Conservation (phyloP, 2,329 filamentous ascomycete species). For the Colletotrichum sp. region DNA sequence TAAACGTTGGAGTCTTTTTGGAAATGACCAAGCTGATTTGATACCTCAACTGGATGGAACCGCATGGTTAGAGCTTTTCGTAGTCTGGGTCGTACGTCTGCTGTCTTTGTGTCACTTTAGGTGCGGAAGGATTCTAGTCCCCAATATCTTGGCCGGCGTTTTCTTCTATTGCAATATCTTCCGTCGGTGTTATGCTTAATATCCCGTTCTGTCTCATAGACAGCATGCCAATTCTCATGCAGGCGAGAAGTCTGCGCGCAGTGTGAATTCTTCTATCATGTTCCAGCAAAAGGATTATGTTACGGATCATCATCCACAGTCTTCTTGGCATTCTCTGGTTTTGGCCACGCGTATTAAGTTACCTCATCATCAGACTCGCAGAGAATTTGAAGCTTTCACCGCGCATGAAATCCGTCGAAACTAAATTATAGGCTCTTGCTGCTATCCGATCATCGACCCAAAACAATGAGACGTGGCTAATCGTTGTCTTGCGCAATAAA, state of each 20-base stretch:
- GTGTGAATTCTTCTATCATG: accelerated
- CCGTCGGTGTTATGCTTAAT: neutral
- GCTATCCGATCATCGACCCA: too few species aligned
- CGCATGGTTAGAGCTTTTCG: neutral
- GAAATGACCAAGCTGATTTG: neutral
- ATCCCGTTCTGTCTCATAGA: neutral
- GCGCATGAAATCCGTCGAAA: too few species aligned
- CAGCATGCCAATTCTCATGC: accelerated
- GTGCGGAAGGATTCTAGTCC: neutral
- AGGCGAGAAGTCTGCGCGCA: neutral
- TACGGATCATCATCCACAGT: neutral
- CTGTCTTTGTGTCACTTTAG: neutral
- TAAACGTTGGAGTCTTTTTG: neutral
- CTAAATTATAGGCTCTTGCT: accelerated
- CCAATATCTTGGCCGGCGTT: neutral
- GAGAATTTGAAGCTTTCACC: too few species aligned
- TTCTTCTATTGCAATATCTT: neutral
- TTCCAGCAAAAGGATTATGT: neutral
- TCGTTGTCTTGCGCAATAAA: too few species aligned
- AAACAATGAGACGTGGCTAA: too few species aligned
- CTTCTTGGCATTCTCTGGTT: too few species aligned
- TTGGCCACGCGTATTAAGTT: too few species aligned
- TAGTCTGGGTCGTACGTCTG: accelerated
- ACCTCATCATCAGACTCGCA: too few species aligned
- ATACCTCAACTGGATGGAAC: accelerated